Base-by-base conservation (phyloP, 106 monocot species). In the Iris macrosiphon region DNA sequence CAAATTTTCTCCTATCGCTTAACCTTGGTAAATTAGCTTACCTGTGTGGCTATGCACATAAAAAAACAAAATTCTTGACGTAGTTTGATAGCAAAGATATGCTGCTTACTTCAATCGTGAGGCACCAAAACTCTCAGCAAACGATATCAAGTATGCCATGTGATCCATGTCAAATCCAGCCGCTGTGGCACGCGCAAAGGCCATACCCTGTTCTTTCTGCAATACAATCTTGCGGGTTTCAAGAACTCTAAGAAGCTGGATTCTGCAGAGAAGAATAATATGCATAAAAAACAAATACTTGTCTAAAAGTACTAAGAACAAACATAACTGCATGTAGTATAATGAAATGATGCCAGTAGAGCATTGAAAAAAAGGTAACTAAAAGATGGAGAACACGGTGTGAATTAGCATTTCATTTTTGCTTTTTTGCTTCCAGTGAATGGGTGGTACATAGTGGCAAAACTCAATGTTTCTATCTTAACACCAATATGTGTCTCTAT, bases 161-260 rank as follows among this genome's bases (percentile, higher is more conserved):
- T 68, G 61, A 30, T 95, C 89, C 57, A 85, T 66, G 51, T 85
- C 89, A 66, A 95, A 95, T 8, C 85, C 89, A 61, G 95, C 89
- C 30, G 85, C 95, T 37, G 60, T 40, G 55, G 95, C 76, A 47
- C 95, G 81, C 21, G 95, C 95, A 77, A 95, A 89, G 1, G 89
- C 95, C 95, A 95, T 95, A 14, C 71, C 89, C 46, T 95, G 95
- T 55, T 95, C 95, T 73, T 95, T 95, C 61, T 69, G 78, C 49
- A 95, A 57, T 16, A 82, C 82, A 34, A 22, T 67, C 67, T 79
- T 82, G 29, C 95, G 81, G 25, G 70, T 77, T 69, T 95, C 82
- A 3, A 95, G 69, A 18, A 89, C 89, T 68, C 79, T 85, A 21
- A 85, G 30, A 65, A 89, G 81, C 22, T 95, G 70, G 71, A 82